Evolutionary conservation across 2,329 filamentous ascomycete genomes (phyloP), one percentile per base, ranked within the genome.

Genomic region (Colletotrichum tropicicola): DNA sequence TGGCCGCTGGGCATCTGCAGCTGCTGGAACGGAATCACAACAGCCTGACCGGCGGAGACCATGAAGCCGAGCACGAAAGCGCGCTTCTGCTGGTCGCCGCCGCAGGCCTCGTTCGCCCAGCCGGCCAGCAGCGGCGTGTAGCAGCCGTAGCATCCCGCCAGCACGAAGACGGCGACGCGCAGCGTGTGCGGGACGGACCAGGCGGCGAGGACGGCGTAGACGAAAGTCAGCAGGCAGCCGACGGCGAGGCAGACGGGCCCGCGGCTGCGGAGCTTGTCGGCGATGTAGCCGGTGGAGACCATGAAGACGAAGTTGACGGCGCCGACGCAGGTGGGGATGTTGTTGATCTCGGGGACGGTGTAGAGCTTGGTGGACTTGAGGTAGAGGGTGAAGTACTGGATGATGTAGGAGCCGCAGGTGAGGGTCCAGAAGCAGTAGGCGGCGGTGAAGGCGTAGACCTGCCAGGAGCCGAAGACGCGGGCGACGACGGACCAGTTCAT

Each of bases 301-400:
- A 81, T 81, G 62, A 79, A 74, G 45, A 80, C 67, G 56, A 82
- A 78, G 67, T 80, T 81, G 68, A 82, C 72, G 9, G 80, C 80
- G 32, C 77, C 77, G 28, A 82, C 76, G 23, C 74, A 71, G 0
- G 81, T 83, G 2, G 81, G 79, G 32, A 82, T 82, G 67, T 79
- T 81, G 72, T 83, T 82, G 72, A 81, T 77, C 67, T 82, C 68
- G 1, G 76, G 74, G 3, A 80, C 71, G 0, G 73, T 72, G 69
- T 78, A 80, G 15, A 52, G 12, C n/a, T 67, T 65, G 0, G 74
- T 77, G 3, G 73, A 68, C 56, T 78, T 79, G 43, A 82, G 74
- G 72, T 79, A 81, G 1, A 82, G 70, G 1, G 73, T 69, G 59
- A 80, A 82, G 66, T 75, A 80, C 48, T 81, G 79, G 63, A 81